Evolutionary conservation across 2,329 filamentous ascomycete species (phyloP).

Genomic region (Aspergillus aculeatus): DNA sequence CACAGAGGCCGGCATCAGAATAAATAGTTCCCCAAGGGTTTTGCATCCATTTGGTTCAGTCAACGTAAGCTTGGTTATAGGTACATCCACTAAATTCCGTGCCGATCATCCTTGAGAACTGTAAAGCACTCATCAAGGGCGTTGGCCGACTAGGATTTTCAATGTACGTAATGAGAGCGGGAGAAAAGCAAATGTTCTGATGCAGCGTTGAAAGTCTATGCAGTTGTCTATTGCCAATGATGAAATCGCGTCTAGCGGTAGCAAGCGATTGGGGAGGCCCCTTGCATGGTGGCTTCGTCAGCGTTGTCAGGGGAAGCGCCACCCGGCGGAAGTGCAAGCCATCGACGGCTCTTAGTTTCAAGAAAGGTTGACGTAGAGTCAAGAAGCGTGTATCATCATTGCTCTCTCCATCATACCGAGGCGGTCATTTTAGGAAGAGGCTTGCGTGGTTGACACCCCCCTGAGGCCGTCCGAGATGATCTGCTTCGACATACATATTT

Average conservation of each 20-base stretch:
- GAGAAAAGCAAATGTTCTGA: neutral
- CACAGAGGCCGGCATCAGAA: neutral
- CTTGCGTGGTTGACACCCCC: neutral
- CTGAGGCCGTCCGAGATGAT: neutral
- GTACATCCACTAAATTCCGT: too few species aligned
- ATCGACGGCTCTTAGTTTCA: neutral
- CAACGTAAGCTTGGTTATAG: neutral
- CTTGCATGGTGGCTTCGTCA: slow-evolving; percentile 4
- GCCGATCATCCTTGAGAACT: too few species aligned
- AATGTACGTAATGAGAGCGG: too few species aligned
- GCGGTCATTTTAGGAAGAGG: neutral
- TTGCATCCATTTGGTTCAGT: neutral
- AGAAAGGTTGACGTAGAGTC: neutral
- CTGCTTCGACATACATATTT: slow-evolving; percentile 1
- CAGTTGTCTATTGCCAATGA: neutral
- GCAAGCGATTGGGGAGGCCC: neutral
- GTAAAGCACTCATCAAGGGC: too few species aligned
- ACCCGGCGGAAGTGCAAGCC: neutral
- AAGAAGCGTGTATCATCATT: neutral
- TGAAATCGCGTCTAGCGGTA: neutral
- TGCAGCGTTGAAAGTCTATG: slow-evolving; percentile 2
- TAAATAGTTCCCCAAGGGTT: neutral
- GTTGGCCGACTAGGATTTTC: too few species aligned
- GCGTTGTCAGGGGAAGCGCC: neutral
- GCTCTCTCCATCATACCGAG: neutral